Conservation (phyloP, 495 filamentous ascomycete species). For the Recurvomyces mirabilis region DNA sequence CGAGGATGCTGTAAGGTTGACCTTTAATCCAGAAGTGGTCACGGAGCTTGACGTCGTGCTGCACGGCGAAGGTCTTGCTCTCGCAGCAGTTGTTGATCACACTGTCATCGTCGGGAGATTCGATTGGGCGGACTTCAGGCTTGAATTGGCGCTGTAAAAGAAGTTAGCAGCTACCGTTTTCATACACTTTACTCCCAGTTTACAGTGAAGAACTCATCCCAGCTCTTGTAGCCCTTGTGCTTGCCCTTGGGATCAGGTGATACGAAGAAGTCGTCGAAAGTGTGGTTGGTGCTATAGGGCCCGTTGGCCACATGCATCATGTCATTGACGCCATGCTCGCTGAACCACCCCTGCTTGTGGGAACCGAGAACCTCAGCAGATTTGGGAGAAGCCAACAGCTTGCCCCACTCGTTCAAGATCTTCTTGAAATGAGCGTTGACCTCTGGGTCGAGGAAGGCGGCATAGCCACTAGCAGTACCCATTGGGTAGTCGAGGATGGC, state of each 20-base stretch:
- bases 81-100: slow-evolving; percentile 60
- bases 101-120: slow-evolving; percentile 38
- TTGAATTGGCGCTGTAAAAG: slow-evolving; percentile 38
- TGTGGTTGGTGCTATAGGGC: slow-evolving; percentile 30
- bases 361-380: slow-evolving; percentile 47
- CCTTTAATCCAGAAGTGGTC: slow-evolving; percentile 60
- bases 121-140: slow-evolving; percentile 46
- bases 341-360: slow-evolving; percentile 50
- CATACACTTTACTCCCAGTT: background rate
- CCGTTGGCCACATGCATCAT: slow-evolving; percentile 40
- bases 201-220: slow-evolving; percentile 65
- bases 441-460: slow-evolving; percentile 53
- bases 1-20: slow-evolving; percentile 36
- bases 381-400: slow-evolving; percentile 41
- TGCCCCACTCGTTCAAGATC: slow-evolving; percentile 56
- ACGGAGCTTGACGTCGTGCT: slow-evolving; percentile 32
- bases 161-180: background rate
- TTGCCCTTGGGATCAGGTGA: slow-evolving; percentile 37
- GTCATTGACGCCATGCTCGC: slow-evolving; percentile 35
- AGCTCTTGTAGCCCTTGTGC: slow-evolving; percentile 54
- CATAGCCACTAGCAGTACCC: slow-evolving; percentile 55
- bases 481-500: slow-evolving; percentile 61
- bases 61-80: slow-evolving; percentile 42
- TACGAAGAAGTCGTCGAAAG: slow-evolving; percentile 42
- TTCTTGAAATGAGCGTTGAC: slow-evolving; percentile 60